Base-by-base conservation (phyloP, 768 basidiomycete genomes). In the Tricholoma bakamatsutake region DNA sequence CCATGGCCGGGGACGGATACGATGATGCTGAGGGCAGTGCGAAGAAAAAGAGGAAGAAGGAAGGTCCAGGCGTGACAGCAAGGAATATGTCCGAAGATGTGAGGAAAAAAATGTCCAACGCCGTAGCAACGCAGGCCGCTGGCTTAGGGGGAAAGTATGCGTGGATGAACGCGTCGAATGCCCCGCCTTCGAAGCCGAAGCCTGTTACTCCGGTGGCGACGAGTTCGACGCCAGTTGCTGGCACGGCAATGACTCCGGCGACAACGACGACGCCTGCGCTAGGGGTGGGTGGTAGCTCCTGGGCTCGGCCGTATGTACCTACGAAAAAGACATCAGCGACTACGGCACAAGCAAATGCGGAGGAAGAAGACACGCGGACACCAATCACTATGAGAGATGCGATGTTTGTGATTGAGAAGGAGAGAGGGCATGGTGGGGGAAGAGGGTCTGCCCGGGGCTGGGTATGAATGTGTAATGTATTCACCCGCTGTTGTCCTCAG, bases 21-120 rank as follows among this genome's bases (percentile, higher is more conserved):
- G 79, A 76, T 8, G 83, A 80, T 15, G 72, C 64, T 17, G 82
- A 80, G 4, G 80, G 76, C 1, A 78, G 76, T 34, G 80, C 79
- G 50, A 85, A 86, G 72, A 90, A 88, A 73, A 90, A 90, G 71
- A 81, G 87, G 69, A 91, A 90, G 68, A 85, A 87, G 66, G 90
- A 91, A 31, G 88, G 88, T 0, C 89, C 90, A 0, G 88, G 90
- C 10, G 87, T 91, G 10, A 89, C 88, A 0, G 90, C 91, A 53
- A 76, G 88, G 55, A 93, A 93, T 65, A 91, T 95, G 89, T 87
- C 85, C 5, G 93, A 93, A 69, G 93, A 94, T 62, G 88, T 92
- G 62, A 76, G 86, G 61, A 95, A 95, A 78, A 93, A 91, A 67
- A 85, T 94, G 85, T 88, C 87, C 33, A 93, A 96, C 67, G 88